Evolutionary conservation across 108 stramenopile species (phyloP), one percentile per base, ranked within the genome.

Genomic region (Nitzschia sp.): DNA sequence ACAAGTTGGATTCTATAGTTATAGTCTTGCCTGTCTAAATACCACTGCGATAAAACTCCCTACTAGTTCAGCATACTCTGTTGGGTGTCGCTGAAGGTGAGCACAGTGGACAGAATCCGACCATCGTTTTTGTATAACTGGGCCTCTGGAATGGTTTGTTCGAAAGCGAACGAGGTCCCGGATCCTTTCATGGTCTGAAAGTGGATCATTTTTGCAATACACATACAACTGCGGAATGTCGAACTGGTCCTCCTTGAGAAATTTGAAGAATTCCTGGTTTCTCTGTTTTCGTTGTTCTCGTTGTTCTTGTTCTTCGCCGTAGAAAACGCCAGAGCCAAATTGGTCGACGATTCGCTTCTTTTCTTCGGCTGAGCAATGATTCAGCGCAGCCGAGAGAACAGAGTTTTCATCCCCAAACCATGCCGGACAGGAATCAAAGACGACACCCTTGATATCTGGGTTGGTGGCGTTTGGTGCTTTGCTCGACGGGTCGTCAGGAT

Each of bases 371-470:
- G 67, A 36, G 58, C 79, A 80, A 35, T 71, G 58, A 17, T 72
- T 35, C 34, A 85, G 46, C 11, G 80, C 84, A 47, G 59, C 33
- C 25, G 64, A 32, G 1, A 77, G 58, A 45, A 55, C 53, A 0
- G 41, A 61, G 48, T 57, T 44, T 36, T 83, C 80, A 35, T 79
- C 36, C 26, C 77, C 68, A 58, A 76, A 69, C 61, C 62, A 65
- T 16, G 45, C 76, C 22, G 92, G 92, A 50, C 85, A 75, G 23
- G 92, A 93, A 75, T 93, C 92, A 68, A 90, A 90, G 17, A 93
- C 76, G 19, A 83, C 58, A 1, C 92, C 92, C 26, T 45, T 56
- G 25, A 85, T 65, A 28, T 63, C 79, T 36, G 54, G 11, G 4
- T 11, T 19, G 19, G 21, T 22, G 8, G 48, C 21, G 38, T 11